Evolutionary conservation across 345 rosid species (phyloP).

Genomic region (Murraya koenigii): DNA sequence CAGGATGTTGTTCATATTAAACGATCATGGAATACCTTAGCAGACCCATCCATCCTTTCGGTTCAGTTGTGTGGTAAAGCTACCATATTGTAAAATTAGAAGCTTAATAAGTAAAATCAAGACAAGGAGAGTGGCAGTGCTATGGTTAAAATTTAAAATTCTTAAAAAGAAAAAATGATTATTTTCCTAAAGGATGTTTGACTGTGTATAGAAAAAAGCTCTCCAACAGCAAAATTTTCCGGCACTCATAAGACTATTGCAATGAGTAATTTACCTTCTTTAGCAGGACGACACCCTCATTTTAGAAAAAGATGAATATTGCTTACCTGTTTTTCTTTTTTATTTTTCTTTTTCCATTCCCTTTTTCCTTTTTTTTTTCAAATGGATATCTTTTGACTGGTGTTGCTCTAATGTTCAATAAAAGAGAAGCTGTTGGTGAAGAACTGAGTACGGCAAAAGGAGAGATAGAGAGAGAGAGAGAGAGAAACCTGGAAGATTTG

Average conservation of each 20-base stretch:
- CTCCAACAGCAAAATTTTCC: not conserved
- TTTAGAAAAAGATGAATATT: not conserved
- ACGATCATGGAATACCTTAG: not conserved
- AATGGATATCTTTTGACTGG: not conserved
- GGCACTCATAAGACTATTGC: not conserved
- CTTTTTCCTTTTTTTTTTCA: not conserved
- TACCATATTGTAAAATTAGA: not conserved
- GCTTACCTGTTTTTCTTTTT: too few species aligned
- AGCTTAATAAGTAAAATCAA: not conserved
- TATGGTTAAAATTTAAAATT: not conserved
- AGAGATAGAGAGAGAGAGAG: not conserved
- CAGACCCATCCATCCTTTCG: not conserved
- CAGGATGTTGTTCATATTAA: not conserved
- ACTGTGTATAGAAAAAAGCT: not conserved
- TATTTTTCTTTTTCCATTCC: too few species aligned
- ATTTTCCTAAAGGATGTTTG: not conserved
- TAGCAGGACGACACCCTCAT: not conserved
- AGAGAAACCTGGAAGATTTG: conserved; percentile 84
- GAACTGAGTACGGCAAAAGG: not conserved
- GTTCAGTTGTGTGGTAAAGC: not conserved
- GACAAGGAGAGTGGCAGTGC: not conserved
- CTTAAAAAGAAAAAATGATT: not conserved
- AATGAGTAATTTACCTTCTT: not conserved
- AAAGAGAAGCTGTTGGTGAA: not conserved
- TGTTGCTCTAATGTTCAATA: not conserved